Evolutionary conservation across 768 basidiomycete genomes (phyloP).

Genomic region (Exidia glandulosa): DNA sequence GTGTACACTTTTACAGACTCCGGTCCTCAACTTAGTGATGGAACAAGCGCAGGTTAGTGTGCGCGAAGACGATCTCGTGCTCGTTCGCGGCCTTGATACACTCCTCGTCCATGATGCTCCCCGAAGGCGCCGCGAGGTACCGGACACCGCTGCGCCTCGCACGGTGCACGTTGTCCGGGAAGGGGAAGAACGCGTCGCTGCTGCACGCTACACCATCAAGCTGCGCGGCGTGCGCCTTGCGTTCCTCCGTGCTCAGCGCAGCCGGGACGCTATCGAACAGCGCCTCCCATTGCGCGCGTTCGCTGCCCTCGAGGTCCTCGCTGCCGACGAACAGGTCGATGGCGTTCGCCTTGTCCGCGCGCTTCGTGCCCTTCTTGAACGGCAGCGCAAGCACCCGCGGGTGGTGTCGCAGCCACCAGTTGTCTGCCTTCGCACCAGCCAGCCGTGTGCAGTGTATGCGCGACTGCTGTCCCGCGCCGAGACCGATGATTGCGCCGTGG

Average conservation of each 20-base stretch:
- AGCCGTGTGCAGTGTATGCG: constrained; percentile 99
- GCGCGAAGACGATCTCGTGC: constrained; percentile 81
- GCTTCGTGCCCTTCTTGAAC: constrained; percentile 95
- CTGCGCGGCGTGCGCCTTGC: constrained; percentile 57
- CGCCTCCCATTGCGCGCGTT: constrained; percentile 83
- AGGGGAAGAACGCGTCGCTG: constrained; percentile 99
- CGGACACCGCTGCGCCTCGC: constrained; percentile 84
- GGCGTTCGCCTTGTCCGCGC: constrained; percentile 96
- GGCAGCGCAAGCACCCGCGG: constrained; percentile 84
- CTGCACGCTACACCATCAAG: constrained; percentile 85
- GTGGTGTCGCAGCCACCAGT: constrained; percentile 99
- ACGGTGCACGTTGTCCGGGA: constrained; percentile 95
- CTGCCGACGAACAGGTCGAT: constrained; percentile 94
- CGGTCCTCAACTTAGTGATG: too few species aligned
- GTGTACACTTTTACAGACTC: too few species aligned
- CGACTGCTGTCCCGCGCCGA: constrained; percentile 97
- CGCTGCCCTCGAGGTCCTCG: constrained; percentile 78
- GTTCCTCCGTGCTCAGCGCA: constrained; percentile 58
- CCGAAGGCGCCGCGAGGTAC: constrained; percentile 85
- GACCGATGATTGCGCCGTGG: constrained; percentile 85
- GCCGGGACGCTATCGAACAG: constrained; percentile 66
- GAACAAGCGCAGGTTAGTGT: constrained; percentile 82
- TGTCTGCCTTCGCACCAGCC: constrained; percentile 94
- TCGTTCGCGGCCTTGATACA: constrained; percentile 97
- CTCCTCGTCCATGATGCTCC: constrained; percentile 95